Percentiles rank a stretch among this genome's conserved stretches.
Conservation (phyloP, 2,329 filamentous ascomycete genomes). For the Apiospora sp. region DNA sequence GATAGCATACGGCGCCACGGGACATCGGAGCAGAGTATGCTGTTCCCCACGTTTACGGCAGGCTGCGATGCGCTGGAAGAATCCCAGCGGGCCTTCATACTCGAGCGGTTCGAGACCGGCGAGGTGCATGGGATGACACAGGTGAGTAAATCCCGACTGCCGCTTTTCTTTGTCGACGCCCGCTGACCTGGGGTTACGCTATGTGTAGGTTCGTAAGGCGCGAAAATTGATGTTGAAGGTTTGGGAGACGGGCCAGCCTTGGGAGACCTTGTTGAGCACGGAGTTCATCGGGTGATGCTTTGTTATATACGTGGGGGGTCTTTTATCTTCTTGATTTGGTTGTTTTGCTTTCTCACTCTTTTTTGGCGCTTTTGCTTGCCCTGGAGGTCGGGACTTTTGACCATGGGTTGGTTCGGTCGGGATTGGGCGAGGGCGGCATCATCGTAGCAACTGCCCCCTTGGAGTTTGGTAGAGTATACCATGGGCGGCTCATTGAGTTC, state of each 20-base stretch:
- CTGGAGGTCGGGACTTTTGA: not conserved
- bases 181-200: conserved; percentile 28
- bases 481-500: not conserved
- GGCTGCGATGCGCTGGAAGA: conserved; percentile 74
- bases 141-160: conserved; percentile 51
- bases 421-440: conserved; percentile 2
- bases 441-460: conserved; percentile 11
- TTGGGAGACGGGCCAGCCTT: conserved; percentile 72
- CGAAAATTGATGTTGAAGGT: conserved; percentile 71
- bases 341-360: not conserved
- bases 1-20: conserved; percentile 69
- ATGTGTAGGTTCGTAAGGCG: conserved; percentile 62
- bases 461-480: conserved; percentile 23
- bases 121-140: conserved; percentile 81
- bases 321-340: not conserved
- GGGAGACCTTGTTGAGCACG: conserved; percentile 71
- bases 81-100: conserved; percentile 64
- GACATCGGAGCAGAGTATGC: conserved; percentile 75
- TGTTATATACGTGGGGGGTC: not conserved
- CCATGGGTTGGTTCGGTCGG: conserved; percentile 19
- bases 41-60: conserved; percentile 86
- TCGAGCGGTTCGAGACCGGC: conserved; percentile 70
- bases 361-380: not conserved
- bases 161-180: not conserved
- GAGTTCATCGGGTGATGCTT: conserved; percentile 70